Percentiles rank a stretch among this genome's conserved stretches.
Conservation (phyloP, 352 stramenopile genomes). For the Vaucheria bursata region DNA sequence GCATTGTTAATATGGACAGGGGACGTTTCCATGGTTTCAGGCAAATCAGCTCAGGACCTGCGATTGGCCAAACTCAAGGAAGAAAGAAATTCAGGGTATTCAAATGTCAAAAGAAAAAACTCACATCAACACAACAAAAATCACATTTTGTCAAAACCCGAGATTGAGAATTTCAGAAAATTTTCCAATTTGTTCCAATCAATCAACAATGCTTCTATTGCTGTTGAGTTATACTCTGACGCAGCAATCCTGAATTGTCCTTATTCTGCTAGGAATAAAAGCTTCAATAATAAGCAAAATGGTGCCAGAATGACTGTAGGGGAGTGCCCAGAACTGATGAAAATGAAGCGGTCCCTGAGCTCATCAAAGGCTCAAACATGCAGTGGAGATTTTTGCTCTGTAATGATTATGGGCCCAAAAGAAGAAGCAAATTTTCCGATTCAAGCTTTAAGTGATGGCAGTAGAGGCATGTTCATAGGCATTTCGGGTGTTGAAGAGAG, state of each 20-base stretch:
- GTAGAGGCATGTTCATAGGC: constrained; percentile 16
- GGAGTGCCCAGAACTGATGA: too few relatives aligned
- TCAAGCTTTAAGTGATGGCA: not conserved
- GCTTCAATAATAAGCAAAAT: too few relatives aligned
- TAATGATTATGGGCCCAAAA: constrained; percentile 18
- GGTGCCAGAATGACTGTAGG: not conserved
- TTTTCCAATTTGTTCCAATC: constrained; percentile 15
- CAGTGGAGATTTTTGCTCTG: not conserved
- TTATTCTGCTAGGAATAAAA: too few relatives aligned
- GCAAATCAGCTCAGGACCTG: constrained; percentile 23
- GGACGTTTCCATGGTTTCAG: constrained; percentile 17
- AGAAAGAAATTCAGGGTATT: not conserved
- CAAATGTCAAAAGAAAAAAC: too few relatives aligned
- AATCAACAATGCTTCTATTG: constrained; percentile 17
- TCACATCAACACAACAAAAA: too few relatives aligned
- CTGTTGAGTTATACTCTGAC: constrained; percentile 16
- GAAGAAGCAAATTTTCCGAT: constrained; percentile 25
- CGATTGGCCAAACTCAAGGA: constrained; percentile 18
- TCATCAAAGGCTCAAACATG: not conserved
- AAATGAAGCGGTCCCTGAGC: too few relatives aligned
- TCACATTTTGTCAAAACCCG: too few relatives aligned
- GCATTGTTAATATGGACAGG: constrained; percentile 41
- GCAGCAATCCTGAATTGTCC: not conserved
- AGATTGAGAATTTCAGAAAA: not conserved
- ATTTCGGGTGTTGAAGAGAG: not conserved